Percentiles rank a stretch among this genome's conserved stretches.
These are phyloP conservation scores for Cystobasidium ongulense DNA, from an alignment of 768 basidiomycete genomes.

Conservation along the genomic window DNA sequence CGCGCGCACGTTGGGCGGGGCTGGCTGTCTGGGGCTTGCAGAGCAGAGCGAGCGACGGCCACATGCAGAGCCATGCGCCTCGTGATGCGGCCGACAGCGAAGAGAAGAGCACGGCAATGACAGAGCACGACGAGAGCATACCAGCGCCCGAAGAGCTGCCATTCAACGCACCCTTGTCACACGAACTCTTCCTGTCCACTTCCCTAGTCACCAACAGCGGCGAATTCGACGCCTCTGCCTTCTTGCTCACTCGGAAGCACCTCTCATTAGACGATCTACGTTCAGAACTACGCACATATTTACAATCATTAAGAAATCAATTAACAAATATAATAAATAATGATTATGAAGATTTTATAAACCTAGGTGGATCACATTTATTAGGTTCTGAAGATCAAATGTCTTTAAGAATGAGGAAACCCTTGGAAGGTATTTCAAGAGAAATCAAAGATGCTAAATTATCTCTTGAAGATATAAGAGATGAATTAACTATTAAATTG, in stretches of 20 bases:
- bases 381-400: constrained; percentile 55
- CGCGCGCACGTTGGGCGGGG: neutral
- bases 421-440: constrained; percentile 57
- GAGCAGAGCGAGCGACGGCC: neutral
- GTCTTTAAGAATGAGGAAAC: constrained; percentile 52
- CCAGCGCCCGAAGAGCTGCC: constrained; percentile 6
- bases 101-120: neutral
- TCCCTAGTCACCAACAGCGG: neutral
- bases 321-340: constrained; percentile 92
- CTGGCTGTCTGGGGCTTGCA: neutral
- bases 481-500: constrained; percentile 68
- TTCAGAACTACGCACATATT: constrained; percentile 75
- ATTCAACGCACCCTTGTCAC: constrained; percentile 22
- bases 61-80: neutral
- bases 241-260: constrained; percentile 70
- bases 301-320: constrained; percentile 76
- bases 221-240: constrained; percentile 69
- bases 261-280: constrained; percentile 81
- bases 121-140: neutral
- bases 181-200: constrained; percentile 22
- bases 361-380: constrained; percentile 76
- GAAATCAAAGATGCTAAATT: constrained; percentile 57
- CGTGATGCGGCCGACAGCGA: neutral
- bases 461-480: constrained; percentile 59
- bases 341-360: constrained; percentile 94